Base-by-base conservation (phyloP, 768 basidiomycete genomes). In the Mycena amicta region DNA sequence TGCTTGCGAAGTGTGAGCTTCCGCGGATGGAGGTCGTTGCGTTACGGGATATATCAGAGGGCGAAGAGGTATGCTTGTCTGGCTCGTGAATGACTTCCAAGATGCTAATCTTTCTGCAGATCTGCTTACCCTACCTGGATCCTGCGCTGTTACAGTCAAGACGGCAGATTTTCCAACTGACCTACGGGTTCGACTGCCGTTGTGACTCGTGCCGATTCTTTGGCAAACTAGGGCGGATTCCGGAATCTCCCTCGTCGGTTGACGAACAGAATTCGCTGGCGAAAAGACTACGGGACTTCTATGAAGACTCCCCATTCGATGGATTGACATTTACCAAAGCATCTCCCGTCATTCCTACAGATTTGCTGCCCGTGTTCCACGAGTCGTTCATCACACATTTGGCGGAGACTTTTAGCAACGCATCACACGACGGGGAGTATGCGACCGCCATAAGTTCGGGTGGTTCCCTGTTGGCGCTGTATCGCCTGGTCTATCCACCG, bases 71-170 rank as follows among this genome's bases (percentile, higher is more conserved):
- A 59, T 5, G 65, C 40, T 53, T 31, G 54, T 51, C 15, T 27
- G 46, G 26, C 6, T 50, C 1, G 43, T 45, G 8, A 37, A 37
- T 37, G 23, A 50, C 20, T 52, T 18, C 5, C 18, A 58, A 50
- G 31, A 22, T 51, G 33, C 41, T 50, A 37, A 22, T 23, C 25
- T 6, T 31, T 25, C 11, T 55, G 13, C 58, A 93, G 92, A 81
- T 92, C 52, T 86, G 80, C 50, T 75, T 93, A 41, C 83, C 91
- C 2, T 93, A 93, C 65, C 70, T 92, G 37, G 92, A 93, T 66
- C 90, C 90, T 13, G 92, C 89, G 6, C 77, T 92, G 4, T 66
- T 83, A 23, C 80, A 87, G 64, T 77, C 82, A 11, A 83, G 89
- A 3, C 77, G 82, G 49, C 76, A 83, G 33, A 83, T 86, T 29